These are phyloP conservation scores for Penicillium dipodomyicola DNA, from an alignment of 495 filamentous ascomycete genomes.

Conservation along the genomic window DNA sequence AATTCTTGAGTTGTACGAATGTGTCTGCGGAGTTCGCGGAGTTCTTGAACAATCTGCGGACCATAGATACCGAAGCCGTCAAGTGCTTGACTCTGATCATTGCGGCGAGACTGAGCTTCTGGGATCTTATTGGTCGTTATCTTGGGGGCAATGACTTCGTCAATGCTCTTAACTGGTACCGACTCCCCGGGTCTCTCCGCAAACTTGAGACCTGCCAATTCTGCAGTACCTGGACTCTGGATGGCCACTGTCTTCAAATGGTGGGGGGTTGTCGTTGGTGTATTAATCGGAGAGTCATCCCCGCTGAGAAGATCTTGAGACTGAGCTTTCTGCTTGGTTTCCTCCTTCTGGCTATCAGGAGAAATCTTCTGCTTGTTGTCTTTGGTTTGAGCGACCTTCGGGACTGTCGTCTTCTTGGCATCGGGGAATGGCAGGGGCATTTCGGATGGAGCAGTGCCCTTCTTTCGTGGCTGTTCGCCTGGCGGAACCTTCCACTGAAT, in stretches of 20 bases:
- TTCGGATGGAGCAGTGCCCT: too few species aligned
- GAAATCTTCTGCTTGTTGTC: background rate
- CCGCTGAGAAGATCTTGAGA: background rate
- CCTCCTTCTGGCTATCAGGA: background rate
- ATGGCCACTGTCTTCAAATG: background rate
- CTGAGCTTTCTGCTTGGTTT: background rate
- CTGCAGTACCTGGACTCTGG: background rate
- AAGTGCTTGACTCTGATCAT: background rate
- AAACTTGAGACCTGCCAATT: constrained; percentile 1
- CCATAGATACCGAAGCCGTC: background rate
- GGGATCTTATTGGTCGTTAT: background rate
- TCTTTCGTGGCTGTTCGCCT: background rate
- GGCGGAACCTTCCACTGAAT: background rate
- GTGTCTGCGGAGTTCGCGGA: background rate
- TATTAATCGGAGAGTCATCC: too few species aligned
- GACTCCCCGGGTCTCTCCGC: background rate
- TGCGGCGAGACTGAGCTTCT: background rate
- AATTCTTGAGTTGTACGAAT: background rate
- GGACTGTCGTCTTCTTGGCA: background rate
- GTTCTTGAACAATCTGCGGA: background rate
- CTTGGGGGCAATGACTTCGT: background rate
- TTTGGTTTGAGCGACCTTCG: background rate
- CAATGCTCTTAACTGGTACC: background rate
- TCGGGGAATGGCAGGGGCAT: background rate
- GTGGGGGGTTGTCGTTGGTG: too few species aligned